A percentile compares a stretch with the other conserved stretches of the same genome.
Conservation (phyloP, 495 filamentous ascomycete genomes). For the Tuber microsphaerosporum region DNA sequence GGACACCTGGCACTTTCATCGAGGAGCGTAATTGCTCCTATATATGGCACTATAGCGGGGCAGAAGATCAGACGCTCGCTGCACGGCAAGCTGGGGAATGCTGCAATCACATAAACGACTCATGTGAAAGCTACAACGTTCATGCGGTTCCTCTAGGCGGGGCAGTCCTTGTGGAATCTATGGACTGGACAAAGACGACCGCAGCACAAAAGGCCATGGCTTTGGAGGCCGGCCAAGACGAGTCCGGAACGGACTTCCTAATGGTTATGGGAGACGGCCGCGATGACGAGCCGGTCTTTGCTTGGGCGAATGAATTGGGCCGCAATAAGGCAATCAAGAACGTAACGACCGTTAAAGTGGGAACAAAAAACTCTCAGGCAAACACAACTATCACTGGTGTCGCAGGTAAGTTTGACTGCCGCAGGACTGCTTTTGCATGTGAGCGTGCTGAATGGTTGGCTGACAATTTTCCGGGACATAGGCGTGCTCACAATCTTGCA, state of each 20-base stretch:
- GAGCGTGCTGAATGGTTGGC: constrained; percentile 19
- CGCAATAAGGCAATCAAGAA: constrained; percentile 53
- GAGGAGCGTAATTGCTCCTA: constrained; percentile 80
- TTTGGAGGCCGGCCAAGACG: constrained; percentile 47
- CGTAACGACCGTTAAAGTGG: constrained; percentile 74
- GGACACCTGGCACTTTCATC: constrained; percentile 75
- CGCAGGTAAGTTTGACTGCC: constrained; percentile 53
- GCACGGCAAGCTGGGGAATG: constrained; percentile 73
- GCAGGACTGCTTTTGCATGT: constrained; percentile 9
- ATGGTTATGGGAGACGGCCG: constrained; percentile 81
- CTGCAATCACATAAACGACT: constrained; percentile 87
- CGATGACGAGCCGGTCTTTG: constrained; percentile 86
- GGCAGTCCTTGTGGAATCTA: constrained; percentile 71
- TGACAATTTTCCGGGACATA: constrained; percentile 28
- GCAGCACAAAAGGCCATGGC: constrained; percentile 66
- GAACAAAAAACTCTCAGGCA: constrained; percentile 78
- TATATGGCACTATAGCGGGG: constrained; percentile 77
- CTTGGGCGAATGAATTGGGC: constrained; percentile 75
- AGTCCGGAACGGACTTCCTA: constrained; percentile 65
- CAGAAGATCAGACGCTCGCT: constrained; percentile 66
- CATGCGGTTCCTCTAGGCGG: constrained; percentile 74
- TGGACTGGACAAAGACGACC: constrained; percentile 74
- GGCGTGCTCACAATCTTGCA: constrained; percentile 46
- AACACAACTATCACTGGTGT: constrained; percentile 78
- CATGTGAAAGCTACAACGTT: constrained; percentile 70